phyloP scores from a whole-genome alignment of 1,139 yeast genomes.

The Pichia sp. region DNA sequence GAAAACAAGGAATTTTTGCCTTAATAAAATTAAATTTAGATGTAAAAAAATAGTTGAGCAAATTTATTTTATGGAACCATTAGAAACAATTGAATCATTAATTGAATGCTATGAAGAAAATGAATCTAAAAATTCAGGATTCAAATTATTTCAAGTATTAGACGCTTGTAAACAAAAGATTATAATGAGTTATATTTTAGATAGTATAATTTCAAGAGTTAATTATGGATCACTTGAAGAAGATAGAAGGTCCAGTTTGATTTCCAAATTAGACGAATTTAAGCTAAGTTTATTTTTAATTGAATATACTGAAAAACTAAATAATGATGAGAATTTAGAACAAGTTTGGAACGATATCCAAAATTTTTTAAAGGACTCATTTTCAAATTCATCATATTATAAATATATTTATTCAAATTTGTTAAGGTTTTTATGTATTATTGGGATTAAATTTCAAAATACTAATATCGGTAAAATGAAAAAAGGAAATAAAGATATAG shows the following conservation, averaged over 20 bases:
- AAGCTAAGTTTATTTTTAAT: constrained; percentile 48
- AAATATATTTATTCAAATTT: constrained; percentile 46
- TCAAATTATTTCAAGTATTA: constrained; percentile 60
- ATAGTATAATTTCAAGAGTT: constrained; percentile 44
- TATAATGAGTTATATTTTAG: constrained; percentile 63
- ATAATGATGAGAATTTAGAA: constrained; percentile 65
- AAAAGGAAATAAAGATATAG: constrained; percentile 56
- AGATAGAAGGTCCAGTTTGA: constrained; percentile 37
- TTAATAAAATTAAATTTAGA: constrained; percentile 65
- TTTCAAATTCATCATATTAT: constrained; percentile 43
- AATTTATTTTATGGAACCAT: constrained; percentile 64
- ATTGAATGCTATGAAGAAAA: constrained; percentile 34
- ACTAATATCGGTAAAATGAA: constrained; percentile 58
- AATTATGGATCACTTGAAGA: constrained; percentile 32
- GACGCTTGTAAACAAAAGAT: constrained; percentile 81
- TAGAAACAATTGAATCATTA: constrained; percentile 65
- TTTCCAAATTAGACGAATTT: constrained; percentile 37
- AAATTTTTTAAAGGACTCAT: constrained; percentile 53
- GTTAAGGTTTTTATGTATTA: constrained; percentile 42
- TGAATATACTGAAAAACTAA: constrained; percentile 51
- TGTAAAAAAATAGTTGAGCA: constrained; percentile 63
- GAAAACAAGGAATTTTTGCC: constrained; percentile 52
- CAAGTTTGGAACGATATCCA: constrained; percentile 63
- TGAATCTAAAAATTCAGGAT: constrained; percentile 1
- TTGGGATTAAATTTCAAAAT: constrained; percentile 51